phyloP scores from a whole-genome alignment of 2,329 filamentous ascomycete species.

The Sporothrix schenckii region DNA sequence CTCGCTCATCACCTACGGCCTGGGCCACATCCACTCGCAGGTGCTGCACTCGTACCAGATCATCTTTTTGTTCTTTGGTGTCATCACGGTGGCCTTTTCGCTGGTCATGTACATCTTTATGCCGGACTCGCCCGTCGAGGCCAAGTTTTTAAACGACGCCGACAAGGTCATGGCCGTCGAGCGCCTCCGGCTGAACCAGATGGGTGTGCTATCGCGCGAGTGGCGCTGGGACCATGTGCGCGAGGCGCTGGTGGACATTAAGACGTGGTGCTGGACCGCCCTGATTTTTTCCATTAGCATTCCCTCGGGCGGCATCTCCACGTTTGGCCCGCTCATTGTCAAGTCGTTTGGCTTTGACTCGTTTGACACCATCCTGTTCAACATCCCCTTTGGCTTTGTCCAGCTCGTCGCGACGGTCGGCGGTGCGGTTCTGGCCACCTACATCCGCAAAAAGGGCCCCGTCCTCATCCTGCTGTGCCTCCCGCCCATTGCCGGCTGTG shows the following conservation, averaged over 20 bases:
- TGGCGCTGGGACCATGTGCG: constrained; percentile 56
- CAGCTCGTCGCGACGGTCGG: constrained; percentile 60
- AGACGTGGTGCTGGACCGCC: constrained; percentile 63
- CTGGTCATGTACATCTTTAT: constrained; percentile 52
- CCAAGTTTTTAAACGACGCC: constrained; percentile 54
- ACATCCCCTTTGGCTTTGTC: constrained; percentile 59
- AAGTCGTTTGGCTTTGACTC: constrained; percentile 55
- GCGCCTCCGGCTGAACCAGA: constrained; percentile 57
- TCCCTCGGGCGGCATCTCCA: constrained; percentile 59
- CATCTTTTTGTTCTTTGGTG: constrained; percentile 59
- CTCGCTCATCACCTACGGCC: constrained; percentile 59
- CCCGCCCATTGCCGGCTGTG: constrained; percentile 40
- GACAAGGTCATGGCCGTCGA: constrained; percentile 60
- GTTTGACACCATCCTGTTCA: constrained; percentile 57
- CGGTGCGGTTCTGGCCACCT: constrained; percentile 58
- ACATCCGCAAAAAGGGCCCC: constrained; percentile 58
- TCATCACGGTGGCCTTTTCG: constrained; percentile 54
- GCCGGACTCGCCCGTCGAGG: constrained; percentile 55
- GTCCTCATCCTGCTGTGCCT: constrained; percentile 44
- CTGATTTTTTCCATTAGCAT: constrained; percentile 58
- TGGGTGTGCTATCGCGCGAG: constrained; percentile 56
- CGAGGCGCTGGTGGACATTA: constrained; percentile 59
- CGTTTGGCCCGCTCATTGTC: constrained; percentile 57
- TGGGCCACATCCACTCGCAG: constrained; percentile 59
- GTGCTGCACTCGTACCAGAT: constrained; percentile 48